Conservation (phyloP, 768 basidiomycete genomes). For the Tephrocybe sp. region DNA sequence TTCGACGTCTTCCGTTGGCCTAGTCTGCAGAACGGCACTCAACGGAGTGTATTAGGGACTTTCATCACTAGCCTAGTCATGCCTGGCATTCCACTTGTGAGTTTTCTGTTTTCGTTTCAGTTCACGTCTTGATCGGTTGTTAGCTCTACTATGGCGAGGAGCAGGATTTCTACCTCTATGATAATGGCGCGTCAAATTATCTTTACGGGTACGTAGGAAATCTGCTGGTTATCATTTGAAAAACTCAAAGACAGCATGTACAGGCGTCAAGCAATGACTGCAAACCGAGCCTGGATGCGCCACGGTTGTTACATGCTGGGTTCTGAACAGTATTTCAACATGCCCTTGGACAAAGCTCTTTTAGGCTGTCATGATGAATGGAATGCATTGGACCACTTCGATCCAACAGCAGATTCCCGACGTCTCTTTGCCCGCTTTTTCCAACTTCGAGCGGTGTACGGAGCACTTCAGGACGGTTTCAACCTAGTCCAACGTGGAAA, state of each 20-base stretch:
- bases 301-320: constrained; percentile 92
- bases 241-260: constrained; percentile 1
- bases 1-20: constrained; percentile 97
- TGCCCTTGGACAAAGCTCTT: constrained; percentile 76
- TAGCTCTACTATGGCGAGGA: constrained; percentile 90
- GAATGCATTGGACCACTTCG: constrained; percentile 94
- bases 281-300: constrained; percentile 83
- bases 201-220: constrained; percentile 66
- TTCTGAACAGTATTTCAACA: constrained; percentile 91
- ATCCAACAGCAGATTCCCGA: constrained; percentile 78
- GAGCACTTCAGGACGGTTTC: constrained; percentile 82
- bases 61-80: constrained; percentile 80
- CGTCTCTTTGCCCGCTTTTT: constrained; percentile 74
- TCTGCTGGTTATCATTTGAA: not conserved
- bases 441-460: constrained; percentile 64
- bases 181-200: constrained; percentile 90
- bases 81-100: constrained; percentile 82
- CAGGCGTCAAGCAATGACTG: constrained; percentile 91
- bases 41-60: constrained; percentile 69
- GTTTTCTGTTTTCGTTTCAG: constrained; percentile 17
- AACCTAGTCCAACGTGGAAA: constrained; percentile 81
- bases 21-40: constrained; percentile 79
- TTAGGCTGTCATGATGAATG: constrained; percentile 87
- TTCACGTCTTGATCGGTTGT: constrained; percentile 1
- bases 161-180: constrained; percentile 84